Evolutionary conservation across 345 rosid genomes (phyloP).

Genomic region (Eucalyptus cloeziana): DNA sequence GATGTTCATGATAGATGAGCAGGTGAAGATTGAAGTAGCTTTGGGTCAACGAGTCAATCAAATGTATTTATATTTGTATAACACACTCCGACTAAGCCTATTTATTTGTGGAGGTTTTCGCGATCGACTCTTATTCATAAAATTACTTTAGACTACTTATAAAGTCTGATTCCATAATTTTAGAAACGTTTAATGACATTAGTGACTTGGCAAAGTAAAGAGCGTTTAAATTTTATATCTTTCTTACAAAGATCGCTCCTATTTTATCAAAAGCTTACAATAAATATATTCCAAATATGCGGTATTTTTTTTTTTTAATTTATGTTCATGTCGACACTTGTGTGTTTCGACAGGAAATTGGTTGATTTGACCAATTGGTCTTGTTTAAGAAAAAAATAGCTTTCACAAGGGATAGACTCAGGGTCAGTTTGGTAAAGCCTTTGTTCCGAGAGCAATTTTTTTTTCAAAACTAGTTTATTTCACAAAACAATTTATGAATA

Average conservation of each 20-base stretch:
- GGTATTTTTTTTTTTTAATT: neutral
- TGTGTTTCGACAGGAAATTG: neutral
- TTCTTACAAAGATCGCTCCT: too few relatives aligned
- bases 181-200: neutral
- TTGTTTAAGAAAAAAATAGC: neutral
- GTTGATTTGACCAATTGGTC: neutral
- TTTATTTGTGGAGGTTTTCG: neutral
- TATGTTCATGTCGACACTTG: accelerated
- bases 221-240: too few relatives aligned
- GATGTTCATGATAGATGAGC: neutral
- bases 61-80: neutral
- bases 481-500: too few relatives aligned
- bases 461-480: too few relatives aligned
- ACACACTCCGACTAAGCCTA: neutral
- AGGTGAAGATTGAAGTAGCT: neutral
- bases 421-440: accelerated
- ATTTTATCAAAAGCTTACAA: too few relatives aligned
- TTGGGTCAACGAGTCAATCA: too few relatives aligned
- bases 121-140: neutral
- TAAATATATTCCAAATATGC: too few relatives aligned
- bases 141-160: neutral
- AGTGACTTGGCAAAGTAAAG: neutral
- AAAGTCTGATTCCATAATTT: neutral
- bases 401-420: neutral
- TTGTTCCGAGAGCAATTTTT: too few relatives aligned